Conservation (phyloP, 2,329 filamentous ascomycete genomes). For the Clarireedia paspali region DNA sequence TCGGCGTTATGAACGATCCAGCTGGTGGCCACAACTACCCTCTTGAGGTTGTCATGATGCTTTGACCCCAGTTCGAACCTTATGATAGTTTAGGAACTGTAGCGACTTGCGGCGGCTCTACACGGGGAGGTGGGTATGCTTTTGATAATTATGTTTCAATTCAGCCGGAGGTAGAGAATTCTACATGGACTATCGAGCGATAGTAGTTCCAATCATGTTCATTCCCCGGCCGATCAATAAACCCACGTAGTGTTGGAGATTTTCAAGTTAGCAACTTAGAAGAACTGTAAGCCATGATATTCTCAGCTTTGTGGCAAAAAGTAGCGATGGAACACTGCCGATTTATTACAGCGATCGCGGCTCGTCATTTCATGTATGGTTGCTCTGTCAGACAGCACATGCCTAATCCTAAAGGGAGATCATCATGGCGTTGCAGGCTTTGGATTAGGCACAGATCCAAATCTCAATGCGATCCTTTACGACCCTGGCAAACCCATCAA, state of each 20-base stretch:
- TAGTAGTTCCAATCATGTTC: too few relatives aligned
- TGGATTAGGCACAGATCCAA: constrained; percentile 49
- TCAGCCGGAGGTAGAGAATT: constrained; percentile 45
- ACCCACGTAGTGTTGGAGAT: too few relatives aligned
- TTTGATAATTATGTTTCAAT: constrained; percentile 61
- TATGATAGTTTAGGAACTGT: constrained; percentile 51
- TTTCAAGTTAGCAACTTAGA: too few relatives aligned
- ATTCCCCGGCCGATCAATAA: too few relatives aligned
- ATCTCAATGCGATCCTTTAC: constrained; percentile 55
- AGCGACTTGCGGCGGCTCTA: constrained; percentile 58
- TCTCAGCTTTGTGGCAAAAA: not conserved
- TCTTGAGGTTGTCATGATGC: constrained; percentile 53
- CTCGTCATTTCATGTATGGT: constrained; percentile 57
- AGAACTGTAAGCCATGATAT: too few relatives aligned
- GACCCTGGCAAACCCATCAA: constrained; percentile 47
- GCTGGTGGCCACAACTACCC: constrained; percentile 57
- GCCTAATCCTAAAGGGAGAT: constrained; percentile 55
- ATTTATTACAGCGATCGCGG: constrained; percentile 37
- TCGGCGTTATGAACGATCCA: constrained; percentile 51
- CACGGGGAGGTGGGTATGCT: constrained; percentile 42
- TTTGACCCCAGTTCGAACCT: constrained; percentile 54
- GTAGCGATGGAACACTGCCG: not conserved
- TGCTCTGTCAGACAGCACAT: constrained; percentile 57
- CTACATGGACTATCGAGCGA: constrained; percentile 55
- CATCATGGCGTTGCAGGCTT: constrained; percentile 54